Percentiles rank a stretch among this genome's conserved stretches.
Conservation (phyloP, 768 basidiomycete genomes). For the Termitomyces sp. region DNA sequence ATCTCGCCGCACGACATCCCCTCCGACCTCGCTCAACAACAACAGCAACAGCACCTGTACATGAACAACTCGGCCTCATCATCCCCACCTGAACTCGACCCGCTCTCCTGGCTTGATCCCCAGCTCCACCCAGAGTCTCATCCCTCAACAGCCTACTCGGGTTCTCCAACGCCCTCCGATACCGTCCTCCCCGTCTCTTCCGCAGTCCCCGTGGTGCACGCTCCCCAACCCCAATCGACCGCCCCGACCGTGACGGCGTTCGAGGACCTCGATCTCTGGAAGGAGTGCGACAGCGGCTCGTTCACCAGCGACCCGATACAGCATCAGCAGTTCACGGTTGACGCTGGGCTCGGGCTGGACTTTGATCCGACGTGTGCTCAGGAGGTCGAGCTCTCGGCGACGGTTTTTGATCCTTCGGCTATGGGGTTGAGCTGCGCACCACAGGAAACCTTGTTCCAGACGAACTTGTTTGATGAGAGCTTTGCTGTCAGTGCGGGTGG, state of each 20-base stretch:
- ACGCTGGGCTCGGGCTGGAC: background rate
- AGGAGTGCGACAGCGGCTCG: background rate
- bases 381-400: slow-evolving; percentile 1
- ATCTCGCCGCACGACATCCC: slow-evolving; percentile 17
- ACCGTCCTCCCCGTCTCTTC: background rate
- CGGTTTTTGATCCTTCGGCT: background rate
- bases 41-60: slow-evolving; percentile 3
- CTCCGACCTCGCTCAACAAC: background rate
- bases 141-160: slow-evolving; percentile 40
- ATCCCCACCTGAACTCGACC: slow-evolving; percentile 15
- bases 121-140: slow-evolving; percentile 16
- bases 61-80: slow-evolving; percentile 11
- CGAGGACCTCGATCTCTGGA: slow-evolving; percentile 7
- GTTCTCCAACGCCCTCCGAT: slow-evolving; percentile 31
- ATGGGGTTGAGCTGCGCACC: background rate
- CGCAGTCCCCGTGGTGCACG: slow-evolving; percentile 16
- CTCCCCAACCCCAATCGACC: slow-evolving; percentile 19
- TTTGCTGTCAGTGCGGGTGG: background rate
- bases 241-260: slow-evolving; percentile 10
- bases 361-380: background rate
- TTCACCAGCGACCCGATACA: background rate
- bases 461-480: slow-evolving; percentile 3
- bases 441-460: slow-evolving; percentile 2
- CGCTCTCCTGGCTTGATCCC: slow-evolving; percentile 10
- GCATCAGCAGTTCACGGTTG: background rate